Evolutionary conservation across 1,284 basidiomycete species (phyloP), one percentile per base, ranked within the genome.

Genomic region (Fistulina hepatica): DNA sequence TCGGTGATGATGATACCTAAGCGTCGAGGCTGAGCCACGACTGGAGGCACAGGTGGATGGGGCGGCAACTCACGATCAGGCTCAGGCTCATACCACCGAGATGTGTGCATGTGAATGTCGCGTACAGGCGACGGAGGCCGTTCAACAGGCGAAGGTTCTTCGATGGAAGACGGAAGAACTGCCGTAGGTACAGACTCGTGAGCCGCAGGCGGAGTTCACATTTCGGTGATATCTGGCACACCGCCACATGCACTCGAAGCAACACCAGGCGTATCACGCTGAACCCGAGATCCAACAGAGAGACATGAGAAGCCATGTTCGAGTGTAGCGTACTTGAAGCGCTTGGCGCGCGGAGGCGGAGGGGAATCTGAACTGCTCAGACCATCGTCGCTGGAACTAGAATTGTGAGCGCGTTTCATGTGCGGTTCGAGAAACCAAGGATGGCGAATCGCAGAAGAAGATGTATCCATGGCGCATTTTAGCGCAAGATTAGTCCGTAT

Each of bases 1-100:
- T 31, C 28, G 9, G 28, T 31, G 28, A 31, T 31, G 13, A 31
- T 16, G 28, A 31, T 13, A 31, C 28, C 28, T 31, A 19, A 16
- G 13, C 15, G 10, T n/a, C n/a, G 19, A 16, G 28, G 10, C 15
- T n/a, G 24, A n/a, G 15, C 10, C 15, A 19, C 13, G 13, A 10
- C 15, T 31, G 11, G 15, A 9, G 28, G 15, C 28, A 31, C 9
- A 11, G 10, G 3, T 11, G 9, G 28, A 31, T 16, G 8, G 13
- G 10, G 28, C 15, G 3, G 4, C 15, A 10, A 16, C 28, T 31
- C 28, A 31, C 28, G 28, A 31, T 31, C 28, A 8, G 15, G 28
- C 11, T 16, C 28, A 9, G 13, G 11, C 19, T 31, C 28, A 15
- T 31, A 31, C 9, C 15, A 31, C 15, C 19, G 28, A 13, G 19